Conservation (phyloP, 768 basidiomycete species). For the Solioccasus polychromus region DNA sequence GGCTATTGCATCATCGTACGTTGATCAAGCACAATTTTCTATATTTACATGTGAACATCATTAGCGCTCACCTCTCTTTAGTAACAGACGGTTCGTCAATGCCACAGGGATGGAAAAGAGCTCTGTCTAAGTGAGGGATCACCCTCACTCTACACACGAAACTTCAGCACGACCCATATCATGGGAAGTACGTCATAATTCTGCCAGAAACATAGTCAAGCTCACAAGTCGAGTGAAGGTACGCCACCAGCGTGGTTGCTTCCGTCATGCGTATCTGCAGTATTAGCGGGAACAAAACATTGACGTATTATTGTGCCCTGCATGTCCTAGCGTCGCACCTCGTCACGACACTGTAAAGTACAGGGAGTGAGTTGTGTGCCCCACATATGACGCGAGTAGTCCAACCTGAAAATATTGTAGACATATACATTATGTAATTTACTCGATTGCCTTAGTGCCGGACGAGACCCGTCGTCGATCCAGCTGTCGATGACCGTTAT, state of each 20-base stretch:
- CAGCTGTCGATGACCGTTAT: constrained; percentile 30
- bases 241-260: constrained; percentile 31
- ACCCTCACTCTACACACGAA: constrained; percentile 24
- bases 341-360: constrained; percentile 37
- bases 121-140: constrained; percentile 37
- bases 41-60: not conserved
- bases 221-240: constrained; percentile 20
- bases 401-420: not conserved
- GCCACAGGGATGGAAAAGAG: constrained; percentile 32
- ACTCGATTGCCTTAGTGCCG: constrained; percentile 41
- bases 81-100: constrained; percentile 28
- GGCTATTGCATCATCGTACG: constrained; percentile 33
- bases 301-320: constrained; percentile 41
- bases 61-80: constrained; percentile 37
- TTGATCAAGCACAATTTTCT: too few relatives aligned
- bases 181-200: constrained; percentile 29
- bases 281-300: constrained; percentile 38
- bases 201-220: not conserved
- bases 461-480: constrained; percentile 33
- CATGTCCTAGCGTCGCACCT: constrained; percentile 34
- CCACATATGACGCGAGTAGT: too few relatives aligned
- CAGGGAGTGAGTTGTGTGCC: constrained; percentile 22
- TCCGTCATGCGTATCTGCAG: constrained; percentile 33
- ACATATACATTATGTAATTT: constrained; percentile 34
- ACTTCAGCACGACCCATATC: constrained; percentile 20